Percentiles rank a stretch among this genome's conserved stretches.
Evolutionary conservation across 2,329 filamentous ascomycete species (phyloP).

Genomic region (Thelonectria discophora): DNA sequence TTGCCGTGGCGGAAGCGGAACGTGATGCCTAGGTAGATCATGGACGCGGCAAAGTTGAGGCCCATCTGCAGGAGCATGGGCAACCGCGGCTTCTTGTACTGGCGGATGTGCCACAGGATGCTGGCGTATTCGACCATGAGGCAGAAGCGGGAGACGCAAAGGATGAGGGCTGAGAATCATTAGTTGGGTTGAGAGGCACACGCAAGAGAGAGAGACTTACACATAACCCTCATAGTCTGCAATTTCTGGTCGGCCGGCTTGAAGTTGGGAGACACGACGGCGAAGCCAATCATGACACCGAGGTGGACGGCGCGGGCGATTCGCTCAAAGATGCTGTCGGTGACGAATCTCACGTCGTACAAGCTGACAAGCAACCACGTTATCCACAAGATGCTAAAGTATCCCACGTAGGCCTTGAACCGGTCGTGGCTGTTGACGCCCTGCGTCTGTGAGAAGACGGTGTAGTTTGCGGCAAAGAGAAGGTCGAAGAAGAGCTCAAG

Average conservation of each 20-base stretch:
- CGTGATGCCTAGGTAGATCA: constrained; percentile 53
- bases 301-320: constrained; percentile 67
- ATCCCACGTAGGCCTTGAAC: constrained; percentile 50
- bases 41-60: constrained; percentile 47
- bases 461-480: constrained; percentile 66
- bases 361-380: constrained; percentile 73
- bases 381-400: constrained; percentile 67
- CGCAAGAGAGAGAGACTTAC: constrained; percentile 36
- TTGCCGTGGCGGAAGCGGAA: constrained; percentile 50
- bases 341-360: constrained; percentile 72
- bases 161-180: constrained; percentile 49
- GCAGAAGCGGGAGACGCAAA: constrained; percentile 62
- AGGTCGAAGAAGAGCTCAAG: constrained; percentile 52
- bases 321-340: constrained; percentile 70
- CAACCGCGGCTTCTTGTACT: constrained; percentile 48
- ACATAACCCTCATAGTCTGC: constrained; percentile 53
- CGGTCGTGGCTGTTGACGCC: constrained; percentile 44
- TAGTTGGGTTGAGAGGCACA: too few species aligned
- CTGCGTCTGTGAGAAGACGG: constrained; percentile 59
- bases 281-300: constrained; percentile 71
- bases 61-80: constrained; percentile 49
- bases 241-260: constrained; percentile 50
- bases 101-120: constrained; percentile 54
- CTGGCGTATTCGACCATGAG: constrained; percentile 63
- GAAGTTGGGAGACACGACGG: constrained; percentile 64